Conservation (phyloP, 768 basidiomycete genomes). For the Suillus americanus region DNA sequence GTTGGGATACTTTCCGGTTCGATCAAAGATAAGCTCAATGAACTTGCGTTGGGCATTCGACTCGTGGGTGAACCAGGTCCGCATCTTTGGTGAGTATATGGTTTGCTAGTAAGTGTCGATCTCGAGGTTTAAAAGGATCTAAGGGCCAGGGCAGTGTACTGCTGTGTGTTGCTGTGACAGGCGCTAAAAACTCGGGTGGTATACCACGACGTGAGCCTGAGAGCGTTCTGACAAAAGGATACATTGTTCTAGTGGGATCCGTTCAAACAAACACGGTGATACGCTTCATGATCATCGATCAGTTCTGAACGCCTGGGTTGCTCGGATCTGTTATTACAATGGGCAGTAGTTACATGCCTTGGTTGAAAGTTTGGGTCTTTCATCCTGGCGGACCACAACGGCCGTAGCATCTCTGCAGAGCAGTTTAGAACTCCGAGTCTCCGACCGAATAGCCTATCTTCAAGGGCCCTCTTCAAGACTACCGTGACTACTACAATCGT, state of each 20-base stretch:
- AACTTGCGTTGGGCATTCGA: constrained; percentile 1
- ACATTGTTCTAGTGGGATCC: background rate
- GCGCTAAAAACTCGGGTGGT: background rate
- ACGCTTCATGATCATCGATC: background rate
- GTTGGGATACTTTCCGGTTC: background rate
- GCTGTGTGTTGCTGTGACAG: background rate
- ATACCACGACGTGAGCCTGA: background rate
- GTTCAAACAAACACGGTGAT: background rate
- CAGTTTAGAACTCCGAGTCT: background rate
- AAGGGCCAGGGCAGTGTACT: background rate
- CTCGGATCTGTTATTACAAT: background rate
- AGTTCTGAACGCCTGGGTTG: background rate
- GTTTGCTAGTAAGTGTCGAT: background rate
- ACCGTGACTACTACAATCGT: no score
- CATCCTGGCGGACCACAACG: no score
- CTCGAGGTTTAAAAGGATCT: background rate
- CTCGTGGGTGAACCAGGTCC: background rate
- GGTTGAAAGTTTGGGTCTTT: background rate
- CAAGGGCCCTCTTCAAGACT: no score
- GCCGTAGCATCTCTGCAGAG: no score
- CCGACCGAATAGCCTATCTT: background rate
- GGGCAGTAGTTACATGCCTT: background rate
- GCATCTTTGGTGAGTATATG: background rate
- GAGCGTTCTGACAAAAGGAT: background rate
- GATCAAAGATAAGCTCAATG: background rate